phyloP scores from a whole-genome alignment of 75 land plant genomes.

The Pinus tabuliformis region DNA sequence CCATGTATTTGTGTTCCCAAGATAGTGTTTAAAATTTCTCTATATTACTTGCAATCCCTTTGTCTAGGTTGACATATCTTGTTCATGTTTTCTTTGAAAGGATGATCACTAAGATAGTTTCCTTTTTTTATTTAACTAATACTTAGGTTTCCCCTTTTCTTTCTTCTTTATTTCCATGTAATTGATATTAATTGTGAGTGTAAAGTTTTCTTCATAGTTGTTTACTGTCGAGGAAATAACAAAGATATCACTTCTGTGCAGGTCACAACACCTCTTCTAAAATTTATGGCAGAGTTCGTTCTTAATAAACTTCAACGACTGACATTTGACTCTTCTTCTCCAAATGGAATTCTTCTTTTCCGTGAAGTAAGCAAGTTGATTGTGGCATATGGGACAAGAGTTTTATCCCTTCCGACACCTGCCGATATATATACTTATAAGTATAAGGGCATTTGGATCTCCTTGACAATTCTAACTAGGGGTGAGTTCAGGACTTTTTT shows the following conservation, averaged over 20 bases:
- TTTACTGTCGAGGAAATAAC: neutral
- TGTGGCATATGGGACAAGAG: slow-evolving; percentile 92
- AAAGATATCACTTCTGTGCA: slow-evolving; percentile 12
- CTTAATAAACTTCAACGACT: slow-evolving; percentile 84
- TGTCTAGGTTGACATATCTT: neutral
- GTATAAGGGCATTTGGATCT: slow-evolving; percentile 97
- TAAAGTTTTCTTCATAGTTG: neutral
- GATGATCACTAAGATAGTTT: neutral
- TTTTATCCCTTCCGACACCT: slow-evolving; percentile 63
- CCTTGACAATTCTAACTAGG: slow-evolving; percentile 69
- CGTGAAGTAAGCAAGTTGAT: slow-evolving; percentile 94
- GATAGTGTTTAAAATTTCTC: too few relatives aligned
- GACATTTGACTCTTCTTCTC: slow-evolving; percentile 97
- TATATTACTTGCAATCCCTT: too few relatives aligned
- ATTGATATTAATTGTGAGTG: neutral
- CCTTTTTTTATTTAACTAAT: neutral
- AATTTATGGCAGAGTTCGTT: slow-evolving; percentile 97
- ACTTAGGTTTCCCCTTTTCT: too few relatives aligned
- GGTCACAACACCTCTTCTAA: slow-evolving; percentile 93
- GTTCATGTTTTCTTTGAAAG: neutral
- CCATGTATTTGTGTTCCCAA: too few relatives aligned
- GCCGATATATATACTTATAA: slow-evolving; percentile 76
- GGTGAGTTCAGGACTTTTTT: slow-evolving; percentile 23
- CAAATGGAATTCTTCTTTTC: slow-evolving; percentile 95
- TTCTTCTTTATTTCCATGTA: neutral